Base-by-base conservation (phyloP, 148 eudicot genomes). In the Gaultheria prostrata region DNA sequence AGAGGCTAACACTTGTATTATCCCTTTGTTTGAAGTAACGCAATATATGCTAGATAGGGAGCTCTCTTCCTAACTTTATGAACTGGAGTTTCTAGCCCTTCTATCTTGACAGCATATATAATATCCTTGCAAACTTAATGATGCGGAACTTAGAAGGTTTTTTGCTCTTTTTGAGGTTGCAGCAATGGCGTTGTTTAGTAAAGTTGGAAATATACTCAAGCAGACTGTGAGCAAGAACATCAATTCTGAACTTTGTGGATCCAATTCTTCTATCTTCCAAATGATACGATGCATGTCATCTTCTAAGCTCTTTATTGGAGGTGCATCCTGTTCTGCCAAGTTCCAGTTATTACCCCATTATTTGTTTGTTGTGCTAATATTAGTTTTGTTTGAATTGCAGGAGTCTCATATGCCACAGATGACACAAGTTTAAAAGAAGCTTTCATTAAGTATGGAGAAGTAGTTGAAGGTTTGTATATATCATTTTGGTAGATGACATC, bases 241-340 rank as follows among this genome's bases (percentile, higher is more conserved):
- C 35, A 88, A 76, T 49, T 86, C 85, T 8, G 91, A 88, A 71
- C 63, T 86, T 67, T 87, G 92, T 48, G 82, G 87, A 57, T 88
- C 97, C n/a, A 92, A 61, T 24, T 90, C 94, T 6, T 93, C 95
- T 20, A 81, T 97, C 77, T 90, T 87, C 82, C 97, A 94, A 84
- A 88, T 88, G 33, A 57, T 97, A 63, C 85, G 97, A 92, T 90
- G 92, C 85, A 92, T 93, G 95, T 93, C 99, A 79, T 81, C 90
- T 48, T 84, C 93, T 5, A 94, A 92, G 74, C 33, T 97, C 56
- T 97, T 94, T 85, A 67, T 97, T 83, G 99, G 98, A 91, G 99
- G 99, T 97, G 43, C 70, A 65, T 15, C 13, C 56, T n/a, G 65
- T 24, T 83, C 32, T 30, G 30, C 75, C 5, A 50, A 28, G 48